A percentile compares a stretch with the other conserved stretches of the same genome.
phyloP scores from a whole-genome alignment of 768 basidiomycete species.

The Inosperma sp. region DNA sequence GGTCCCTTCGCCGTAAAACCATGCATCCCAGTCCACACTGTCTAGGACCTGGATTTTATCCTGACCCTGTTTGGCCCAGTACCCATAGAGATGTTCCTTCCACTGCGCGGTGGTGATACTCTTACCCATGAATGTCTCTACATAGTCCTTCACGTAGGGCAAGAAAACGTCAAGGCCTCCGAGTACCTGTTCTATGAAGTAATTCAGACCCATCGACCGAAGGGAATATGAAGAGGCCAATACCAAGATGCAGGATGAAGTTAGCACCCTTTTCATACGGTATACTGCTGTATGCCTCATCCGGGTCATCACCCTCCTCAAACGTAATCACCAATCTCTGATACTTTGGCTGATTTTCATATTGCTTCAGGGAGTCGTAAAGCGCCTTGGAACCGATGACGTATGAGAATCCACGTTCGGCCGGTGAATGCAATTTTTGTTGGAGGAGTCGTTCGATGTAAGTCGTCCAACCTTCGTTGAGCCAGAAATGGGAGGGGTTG shows the following conservation, averaged over 20 bases:
- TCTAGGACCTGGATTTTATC: constrained; percentile 65
- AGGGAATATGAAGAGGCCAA: constrained; percentile 11
- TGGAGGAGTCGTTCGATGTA: constrained; percentile 84
- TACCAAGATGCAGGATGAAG: constrained; percentile 80
- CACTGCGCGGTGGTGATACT: constrained; percentile 83
- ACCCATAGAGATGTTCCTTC: constrained; percentile 73
- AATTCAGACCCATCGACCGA: background rate
- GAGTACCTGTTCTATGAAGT: constrained; percentile 55
- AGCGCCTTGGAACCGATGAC: constrained; percentile 71
- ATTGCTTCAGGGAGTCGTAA: constrained; percentile 62
- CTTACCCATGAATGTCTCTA: constrained; percentile 72
- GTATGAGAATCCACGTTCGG: constrained; percentile 75
- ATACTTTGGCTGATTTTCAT: constrained; percentile 60
- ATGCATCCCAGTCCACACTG: constrained; percentile 76
- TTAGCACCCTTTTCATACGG: constrained; percentile 92
- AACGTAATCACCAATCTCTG: constrained; percentile 78
- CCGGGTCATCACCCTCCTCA: constrained; percentile 68
- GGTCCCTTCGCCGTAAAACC: constrained; percentile 78
- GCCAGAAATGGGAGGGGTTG: constrained; percentile 77
- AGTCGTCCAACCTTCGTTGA: constrained; percentile 92
- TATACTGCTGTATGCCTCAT: constrained; percentile 68
- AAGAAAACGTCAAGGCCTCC: constrained; percentile 83
- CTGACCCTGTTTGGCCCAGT: constrained; percentile 54
- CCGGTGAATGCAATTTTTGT: constrained; percentile 63
- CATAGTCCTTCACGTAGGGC: constrained; percentile 81